These are phyloP conservation scores for Artemisia tridentata DNA, from an alignment of 129 eudicot species.

Conservation along the genomic window DNA sequence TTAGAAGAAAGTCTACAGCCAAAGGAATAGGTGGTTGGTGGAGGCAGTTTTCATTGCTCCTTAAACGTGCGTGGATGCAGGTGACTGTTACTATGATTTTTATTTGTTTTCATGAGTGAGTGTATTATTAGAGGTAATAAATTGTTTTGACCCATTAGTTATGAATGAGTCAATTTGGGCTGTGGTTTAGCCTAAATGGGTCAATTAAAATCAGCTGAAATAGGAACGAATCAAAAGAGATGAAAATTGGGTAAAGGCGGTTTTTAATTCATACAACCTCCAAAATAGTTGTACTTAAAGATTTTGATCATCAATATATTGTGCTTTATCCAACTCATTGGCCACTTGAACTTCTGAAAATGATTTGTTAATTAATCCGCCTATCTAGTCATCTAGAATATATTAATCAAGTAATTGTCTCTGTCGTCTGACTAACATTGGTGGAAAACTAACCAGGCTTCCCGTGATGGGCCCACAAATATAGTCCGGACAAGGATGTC, in stretches of 20 bases:
- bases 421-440: slow-evolving; percentile 8
- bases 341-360: neutral
- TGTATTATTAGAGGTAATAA: neutral
- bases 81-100: slow-evolving; percentile 31
- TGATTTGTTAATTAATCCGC: neutral
- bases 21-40: slow-evolving; percentile 76
- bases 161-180: neutral
- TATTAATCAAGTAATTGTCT: neutral
- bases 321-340: neutral
- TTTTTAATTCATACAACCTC: neutral
- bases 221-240: neutral
- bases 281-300: neutral
- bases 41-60: slow-evolving; percentile 83
- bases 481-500: slow-evolving; percentile 95
- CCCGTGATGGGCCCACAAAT: slow-evolving; percentile 98
- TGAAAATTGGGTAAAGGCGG: neutral
- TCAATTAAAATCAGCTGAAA: neutral
- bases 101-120: slow-evolving; percentile 17
- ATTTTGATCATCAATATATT: slow-evolving; percentile 1
- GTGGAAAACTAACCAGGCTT: slow-evolving; percentile 61
- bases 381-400: neutral
- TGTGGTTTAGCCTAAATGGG: neutral
- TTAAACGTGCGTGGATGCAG: slow-evolving; percentile 99
- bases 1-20: slow-evolving; percentile 32
- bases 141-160: neutral